These are phyloP conservation scores for Mycena floridula DNA, from an alignment of 768 basidiomycete genomes.

Conservation along the genomic window DNA sequence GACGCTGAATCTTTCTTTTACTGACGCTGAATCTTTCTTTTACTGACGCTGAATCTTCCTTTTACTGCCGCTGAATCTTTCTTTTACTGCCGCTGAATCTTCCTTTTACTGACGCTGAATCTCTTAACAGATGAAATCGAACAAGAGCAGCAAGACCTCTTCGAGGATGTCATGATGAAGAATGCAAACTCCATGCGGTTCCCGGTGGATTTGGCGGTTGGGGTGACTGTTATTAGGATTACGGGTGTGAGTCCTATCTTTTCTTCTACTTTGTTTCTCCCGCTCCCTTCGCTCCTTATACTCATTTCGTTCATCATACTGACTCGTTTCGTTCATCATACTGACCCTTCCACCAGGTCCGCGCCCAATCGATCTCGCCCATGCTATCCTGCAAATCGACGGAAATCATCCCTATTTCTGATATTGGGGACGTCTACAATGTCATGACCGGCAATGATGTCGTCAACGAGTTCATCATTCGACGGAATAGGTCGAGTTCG, in stretches of 20 bases:
- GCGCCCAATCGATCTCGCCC: constrained; percentile 66
- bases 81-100: no score
- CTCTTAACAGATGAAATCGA: constrained; percentile 49
- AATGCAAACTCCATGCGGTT: constrained; percentile 59
- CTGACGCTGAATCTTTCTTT: no score
- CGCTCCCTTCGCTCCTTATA: background rate
- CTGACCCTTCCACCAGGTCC: constrained; percentile 36
- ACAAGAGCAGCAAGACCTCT: constrained; percentile 46
- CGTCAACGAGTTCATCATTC: constrained; percentile 71
- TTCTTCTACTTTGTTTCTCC: background rate
- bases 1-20: no score
- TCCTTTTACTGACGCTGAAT: constrained; percentile 1
- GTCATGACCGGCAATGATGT: constrained; percentile 68
- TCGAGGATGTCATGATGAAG: constrained; percentile 63
- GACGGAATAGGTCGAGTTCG: constrained; percentile 61
- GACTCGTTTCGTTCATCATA: no score
- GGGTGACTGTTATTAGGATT: constrained; percentile 66
- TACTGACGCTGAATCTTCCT: no score
- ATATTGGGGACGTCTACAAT: constrained; percentile 85
- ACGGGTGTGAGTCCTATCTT: constrained; percentile 53
- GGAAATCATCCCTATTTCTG: constrained; percentile 73
- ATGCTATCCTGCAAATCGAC: constrained; percentile 67
- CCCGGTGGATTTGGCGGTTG: constrained; percentile 66
- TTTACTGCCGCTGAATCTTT: no score
- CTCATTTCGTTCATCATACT: constrained; percentile 9